Evolutionary conservation across 1,284 basidiomycete species (phyloP).

Genomic region (Apiotrichum akiyoshidainum): DNA sequence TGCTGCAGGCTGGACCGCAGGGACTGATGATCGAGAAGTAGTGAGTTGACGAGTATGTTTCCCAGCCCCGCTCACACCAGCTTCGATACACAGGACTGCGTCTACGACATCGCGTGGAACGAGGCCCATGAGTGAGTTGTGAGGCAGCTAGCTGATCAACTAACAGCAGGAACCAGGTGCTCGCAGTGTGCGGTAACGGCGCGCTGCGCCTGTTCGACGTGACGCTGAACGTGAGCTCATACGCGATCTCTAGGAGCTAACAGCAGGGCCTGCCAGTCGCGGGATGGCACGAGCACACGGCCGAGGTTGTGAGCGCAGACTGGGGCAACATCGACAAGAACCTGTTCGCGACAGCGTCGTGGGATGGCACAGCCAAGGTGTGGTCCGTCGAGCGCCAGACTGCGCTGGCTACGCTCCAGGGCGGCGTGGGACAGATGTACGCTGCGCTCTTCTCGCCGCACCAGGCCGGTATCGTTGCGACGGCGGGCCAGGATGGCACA

Average conservation of each 20-base stretch:
- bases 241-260: not conserved
- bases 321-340: conserved; percentile 96
- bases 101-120: conserved; percentile 90
- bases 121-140: conserved; percentile 81
- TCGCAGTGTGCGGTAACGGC: conserved; percentile 85
- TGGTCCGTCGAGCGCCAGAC: conserved; percentile 79
- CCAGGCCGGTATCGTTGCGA: conserved; percentile 72
- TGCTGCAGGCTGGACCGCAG: conserved; percentile 59
- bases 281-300: conserved; percentile 88
- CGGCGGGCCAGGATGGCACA: conserved; percentile 80
- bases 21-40: conserved; percentile 62
- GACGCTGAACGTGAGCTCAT: conserved; percentile 67
- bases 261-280: conserved; percentile 62
- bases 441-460: conserved; percentile 88
- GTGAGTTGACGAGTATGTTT: no score
- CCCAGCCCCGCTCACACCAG: conserved; percentile 57
- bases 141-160: no score
- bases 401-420: conserved; percentile 74
- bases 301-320: conserved; percentile 91
- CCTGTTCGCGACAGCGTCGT: conserved; percentile 79
- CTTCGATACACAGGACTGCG: conserved; percentile 89
- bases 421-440: conserved; percentile 65
- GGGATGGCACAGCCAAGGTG: conserved; percentile 91
- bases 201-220: conserved; percentile 89
- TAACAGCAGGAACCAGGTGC: conserved; percentile 64